Evolutionary conservation across 345 rosid genomes (phyloP).

Genomic region (Aquilaria yunnanensis): DNA sequence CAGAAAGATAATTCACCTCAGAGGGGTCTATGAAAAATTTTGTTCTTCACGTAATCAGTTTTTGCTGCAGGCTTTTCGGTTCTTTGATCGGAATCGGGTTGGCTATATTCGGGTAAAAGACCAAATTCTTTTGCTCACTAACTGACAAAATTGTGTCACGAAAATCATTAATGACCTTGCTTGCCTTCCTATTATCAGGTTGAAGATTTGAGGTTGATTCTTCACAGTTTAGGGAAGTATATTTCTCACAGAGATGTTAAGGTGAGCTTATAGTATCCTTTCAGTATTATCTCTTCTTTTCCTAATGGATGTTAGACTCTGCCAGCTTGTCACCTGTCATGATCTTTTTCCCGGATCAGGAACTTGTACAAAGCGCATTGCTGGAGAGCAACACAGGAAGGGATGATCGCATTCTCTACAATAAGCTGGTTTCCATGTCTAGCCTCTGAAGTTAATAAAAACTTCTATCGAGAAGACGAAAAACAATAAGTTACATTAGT

Average conservation of each 20-base stretch:
- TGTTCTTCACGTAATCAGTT: background rate
- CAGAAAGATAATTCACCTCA: too few species aligned
- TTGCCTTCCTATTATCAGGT: constrained; percentile 40
- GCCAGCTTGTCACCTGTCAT: background rate
- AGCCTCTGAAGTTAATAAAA: constrained; percentile 11
- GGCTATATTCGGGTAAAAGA: constrained; percentile 76
- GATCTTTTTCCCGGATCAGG: constrained; percentile 38
- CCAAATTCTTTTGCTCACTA: background rate
- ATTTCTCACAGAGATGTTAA: constrained; percentile 85
- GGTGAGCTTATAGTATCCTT: constrained; percentile 30
- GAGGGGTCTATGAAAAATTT: background rate
- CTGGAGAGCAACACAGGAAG: constrained; percentile 94
- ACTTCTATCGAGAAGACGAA: too few species aligned
- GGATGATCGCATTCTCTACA: constrained; percentile 83
- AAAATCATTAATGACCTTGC: background rate
- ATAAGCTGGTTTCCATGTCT: constrained; percentile 62
- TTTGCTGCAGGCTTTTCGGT: constrained; percentile 76
- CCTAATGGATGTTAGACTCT: too few species aligned
- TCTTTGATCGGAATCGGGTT: constrained; percentile 78
- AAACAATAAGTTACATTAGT: too few species aligned
- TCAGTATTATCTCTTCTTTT: too few species aligned
- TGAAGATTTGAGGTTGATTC: constrained; percentile 84
- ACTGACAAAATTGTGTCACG: background rate
- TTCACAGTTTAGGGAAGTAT: constrained; percentile 84
- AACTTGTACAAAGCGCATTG: constrained; percentile 84